Base-by-base conservation (phyloP, 1,284 basidiomycete species). In the Irpex sp. region DNA sequence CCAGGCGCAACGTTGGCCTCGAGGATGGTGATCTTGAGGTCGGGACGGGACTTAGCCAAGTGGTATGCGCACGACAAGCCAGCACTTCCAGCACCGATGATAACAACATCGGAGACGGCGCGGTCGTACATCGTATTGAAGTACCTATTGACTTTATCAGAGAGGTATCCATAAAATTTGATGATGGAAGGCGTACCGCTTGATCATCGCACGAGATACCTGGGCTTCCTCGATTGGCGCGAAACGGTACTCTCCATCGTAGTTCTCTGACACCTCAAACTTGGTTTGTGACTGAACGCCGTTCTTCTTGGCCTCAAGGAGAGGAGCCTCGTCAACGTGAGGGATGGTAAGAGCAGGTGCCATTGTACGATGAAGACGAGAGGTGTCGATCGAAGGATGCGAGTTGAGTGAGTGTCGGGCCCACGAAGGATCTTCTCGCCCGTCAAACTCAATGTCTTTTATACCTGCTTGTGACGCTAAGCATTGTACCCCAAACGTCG, bases 1-100 rank as follows among this genome's bases (percentile, higher is more conserved):
- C 91, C 72, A n/a, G 93, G 92, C 1, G 92, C 87, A 26, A 94
- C 92, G 67, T 83, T 87, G 8, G 92, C 91, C 76, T 94, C 92
- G 67, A 94, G 78, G 71, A 94, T 92, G 26, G 93, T 93, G 69
- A 94, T 81, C 68, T 88, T 89, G 63, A 93, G 76, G 77, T 94
- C 89, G 11, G 92, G 92, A 11, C 89, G 84, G 60, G 75, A 80
- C 63, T 79, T 88, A 13, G 82, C 87, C 58, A 93, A 82, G 64
- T 86, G 84, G 77, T 92, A 93, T 21, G 91, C 92, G 69, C 89
- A 92, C 7, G 88, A 89, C 53, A 94, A 78, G 35, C 92, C 92
- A 15, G 92, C 90, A 62, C 87, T 90, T 49, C 93, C 92, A 4
- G 90, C 90, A 13, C 92, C 92, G 66, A 93, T 81, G 69, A 94